Conservation (phyloP, 1,284 basidiomycete genomes). For the Cutaneotrichosporon sp. region DNA sequence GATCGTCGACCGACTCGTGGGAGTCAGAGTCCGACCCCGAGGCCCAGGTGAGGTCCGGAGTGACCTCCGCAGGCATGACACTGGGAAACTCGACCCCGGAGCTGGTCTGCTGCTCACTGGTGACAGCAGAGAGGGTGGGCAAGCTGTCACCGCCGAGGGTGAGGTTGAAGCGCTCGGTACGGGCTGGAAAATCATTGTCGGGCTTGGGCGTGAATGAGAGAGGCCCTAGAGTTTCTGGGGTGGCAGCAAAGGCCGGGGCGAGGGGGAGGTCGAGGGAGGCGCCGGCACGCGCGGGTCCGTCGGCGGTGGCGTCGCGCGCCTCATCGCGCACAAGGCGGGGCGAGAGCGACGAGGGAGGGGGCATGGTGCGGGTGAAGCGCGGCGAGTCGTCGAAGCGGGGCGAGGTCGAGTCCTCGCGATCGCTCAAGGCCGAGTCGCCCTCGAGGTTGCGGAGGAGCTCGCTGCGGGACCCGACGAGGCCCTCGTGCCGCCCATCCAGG, state of each 20-base stretch:
- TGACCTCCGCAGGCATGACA: slow-evolving; percentile 11
- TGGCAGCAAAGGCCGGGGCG: slow-evolving; percentile 24
- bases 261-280: slow-evolving; percentile 15
- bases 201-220: slow-evolving; percentile 15
- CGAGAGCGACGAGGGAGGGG: neutral
- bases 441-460: slow-evolving; percentile 5
- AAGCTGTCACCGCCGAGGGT: slow-evolving; percentile 1
- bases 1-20: slow-evolving; percentile 20
- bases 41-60: slow-evolving; percentile 4
- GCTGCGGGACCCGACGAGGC: neutral
- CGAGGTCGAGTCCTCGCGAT: slow-evolving; percentile 1
- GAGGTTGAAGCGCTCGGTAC: slow-evolving; percentile 2
- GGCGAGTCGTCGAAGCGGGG: neutral
- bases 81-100: slow-evolving; percentile 8
- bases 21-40: slow-evolving; percentile 3
- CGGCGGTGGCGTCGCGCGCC: neutral
- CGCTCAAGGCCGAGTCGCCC: slow-evolving; percentile 1
- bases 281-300: slow-evolving; percentile 7
- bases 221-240: slow-evolving; percentile 24
- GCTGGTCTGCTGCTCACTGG: neutral
- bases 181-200: slow-evolving; percentile 1
- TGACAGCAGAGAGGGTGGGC: slow-evolving; percentile 5
- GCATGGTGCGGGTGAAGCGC: slow-evolving; percentile 1
- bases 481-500: neutral
- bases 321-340: slow-evolving; percentile 8